Percentiles rank a stretch among this genome's conserved stretches.
Evolutionary conservation across 306 rosid species (phyloP).

Genomic region (Gleditsia sinensis): DNA sequence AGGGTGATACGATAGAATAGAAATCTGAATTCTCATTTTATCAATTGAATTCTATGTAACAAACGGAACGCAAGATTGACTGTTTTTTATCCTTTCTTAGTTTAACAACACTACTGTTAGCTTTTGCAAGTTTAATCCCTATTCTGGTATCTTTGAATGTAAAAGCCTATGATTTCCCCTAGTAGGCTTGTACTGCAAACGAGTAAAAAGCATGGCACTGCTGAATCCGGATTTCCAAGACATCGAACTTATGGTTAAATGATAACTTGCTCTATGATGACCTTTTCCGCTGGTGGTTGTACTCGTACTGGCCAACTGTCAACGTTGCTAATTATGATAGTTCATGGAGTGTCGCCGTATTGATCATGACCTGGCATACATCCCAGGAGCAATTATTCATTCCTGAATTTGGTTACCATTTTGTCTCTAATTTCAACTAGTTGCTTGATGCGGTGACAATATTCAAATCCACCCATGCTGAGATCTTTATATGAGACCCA

Average conservation of each 20-base stretch:
- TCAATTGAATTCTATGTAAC: too few relatives aligned
- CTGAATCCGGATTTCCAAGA: not conserved
- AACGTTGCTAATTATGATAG: not conserved
- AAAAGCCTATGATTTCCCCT: not conserved
- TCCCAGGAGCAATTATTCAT: not conserved
- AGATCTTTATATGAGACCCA: slow-evolving; percentile 12
- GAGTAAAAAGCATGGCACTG: not conserved
- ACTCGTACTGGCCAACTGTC: not conserved
- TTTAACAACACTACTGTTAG: not conserved
- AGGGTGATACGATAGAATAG: too few relatives aligned
- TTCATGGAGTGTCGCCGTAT: not conserved
- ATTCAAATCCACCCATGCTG: not conserved
- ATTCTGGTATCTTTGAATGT: not conserved
- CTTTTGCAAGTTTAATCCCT: not conserved
- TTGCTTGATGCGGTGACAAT: not conserved
- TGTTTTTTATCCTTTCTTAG: not conserved
- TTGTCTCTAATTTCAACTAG: not conserved
- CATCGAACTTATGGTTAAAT: not conserved
- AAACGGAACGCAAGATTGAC: too few relatives aligned
- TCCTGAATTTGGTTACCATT: not conserved
- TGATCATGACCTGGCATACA: not conserved
- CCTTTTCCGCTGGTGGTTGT: not conserved
- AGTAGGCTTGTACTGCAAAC: not conserved
- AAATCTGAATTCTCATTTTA: too few relatives aligned
- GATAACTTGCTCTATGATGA: not conserved